Evolutionary conservation across 805 yeast genomes (phyloP).

Genomic region (Nakazawaea anatomiae): DNA sequence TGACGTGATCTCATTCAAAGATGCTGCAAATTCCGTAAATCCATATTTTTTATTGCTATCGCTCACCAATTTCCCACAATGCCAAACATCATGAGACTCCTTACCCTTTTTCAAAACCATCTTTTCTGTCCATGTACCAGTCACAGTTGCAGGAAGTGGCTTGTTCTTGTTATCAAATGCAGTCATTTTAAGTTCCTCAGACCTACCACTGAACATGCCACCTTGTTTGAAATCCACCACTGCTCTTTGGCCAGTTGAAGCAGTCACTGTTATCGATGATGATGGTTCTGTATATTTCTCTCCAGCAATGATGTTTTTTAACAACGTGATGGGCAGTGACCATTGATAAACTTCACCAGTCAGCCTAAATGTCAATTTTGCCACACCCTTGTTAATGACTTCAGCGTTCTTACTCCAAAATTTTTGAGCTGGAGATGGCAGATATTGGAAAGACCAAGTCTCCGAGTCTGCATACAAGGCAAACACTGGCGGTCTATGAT

Average conservation of each 20-base stretch:
- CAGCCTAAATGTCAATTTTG: slow-evolving; percentile 47
- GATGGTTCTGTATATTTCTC: slow-evolving; percentile 90
- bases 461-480: slow-evolving; percentile 72
- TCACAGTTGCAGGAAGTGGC: slow-evolving; percentile 28
- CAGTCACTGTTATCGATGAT: slow-evolving; percentile 57
- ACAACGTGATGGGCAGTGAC: slow-evolving; percentile 74
- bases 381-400: slow-evolving; percentile 66
- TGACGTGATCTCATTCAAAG: slow-evolving; percentile 70
- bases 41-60: slow-evolving; percentile 69
- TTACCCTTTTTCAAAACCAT: slow-evolving; percentile 37
- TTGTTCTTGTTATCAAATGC: slow-evolving; percentile 33
- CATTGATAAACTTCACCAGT: slow-evolving; percentile 76
- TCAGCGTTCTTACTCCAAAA: slow-evolving; percentile 96
- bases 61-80: slow-evolving; percentile 56
- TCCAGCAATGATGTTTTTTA: slow-evolving; percentile 89
- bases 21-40: slow-evolving; percentile 76
- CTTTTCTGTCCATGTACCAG: slow-evolving; percentile 83
- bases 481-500: slow-evolving; percentile 81
- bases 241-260: slow-evolving; percentile 66
- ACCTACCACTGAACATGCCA: slow-evolving; percentile 81
- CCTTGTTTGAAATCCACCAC: slow-evolving; percentile 70
- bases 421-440: slow-evolving; percentile 75
- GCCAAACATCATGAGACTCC: slow-evolving; percentile 51
- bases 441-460: slow-evolving; percentile 60
- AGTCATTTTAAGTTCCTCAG: slow-evolving; percentile 56